Evolutionary conservation across 495 filamentous ascomycete species (phyloP), one percentile per base, ranked within the genome.

Genomic region (Neurospora tetrasperma): DNA sequence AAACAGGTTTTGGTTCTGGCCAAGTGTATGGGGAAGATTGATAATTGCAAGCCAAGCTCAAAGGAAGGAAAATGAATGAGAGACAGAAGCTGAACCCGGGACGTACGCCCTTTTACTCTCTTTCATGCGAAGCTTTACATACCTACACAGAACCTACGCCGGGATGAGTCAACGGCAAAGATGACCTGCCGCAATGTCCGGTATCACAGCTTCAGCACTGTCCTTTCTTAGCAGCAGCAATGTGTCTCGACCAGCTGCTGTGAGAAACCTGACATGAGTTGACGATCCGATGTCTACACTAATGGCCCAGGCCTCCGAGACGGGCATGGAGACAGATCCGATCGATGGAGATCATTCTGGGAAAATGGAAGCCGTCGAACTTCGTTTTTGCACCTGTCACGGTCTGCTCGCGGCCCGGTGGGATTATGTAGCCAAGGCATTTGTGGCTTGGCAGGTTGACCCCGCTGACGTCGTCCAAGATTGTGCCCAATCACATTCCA

Each of bases 401-500:
- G 54, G 27, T 66, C 54, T 18, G 54, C 31, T 31, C 35, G 27
- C 54, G 54, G 54, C 54, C 54, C 54, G 54, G 35, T 66, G 54
- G 11, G 31, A 16, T 35, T 59, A 31, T 66, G 14, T 16, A 62
- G 54, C 54, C 54, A 62, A 62, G 12, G 14, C 27, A 35, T 35
- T 4, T 66, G 54, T 66, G 54, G 54, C 54, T 66, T 66, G 54
- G 54, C 27, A 38, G 8, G 27, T 18, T 6, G 54, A 38, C 38
- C 14, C 23, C 69, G 43, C 73, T 75, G 75, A 76, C 75, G 75
- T 76, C 75, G 75, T 75, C 71, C 68, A 44, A 27, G 18, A 35
- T 31, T 18, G 14, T 38, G 27, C 14, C 54, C 54, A 66, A 66
- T 76, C 75, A 74, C 75, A 69, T 68, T 48, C 38, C 42, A 12